Evolutionary conservation across 2,329 filamentous ascomycete genomes (phyloP).

Genomic region (Trichoderma guizhouense): DNA sequence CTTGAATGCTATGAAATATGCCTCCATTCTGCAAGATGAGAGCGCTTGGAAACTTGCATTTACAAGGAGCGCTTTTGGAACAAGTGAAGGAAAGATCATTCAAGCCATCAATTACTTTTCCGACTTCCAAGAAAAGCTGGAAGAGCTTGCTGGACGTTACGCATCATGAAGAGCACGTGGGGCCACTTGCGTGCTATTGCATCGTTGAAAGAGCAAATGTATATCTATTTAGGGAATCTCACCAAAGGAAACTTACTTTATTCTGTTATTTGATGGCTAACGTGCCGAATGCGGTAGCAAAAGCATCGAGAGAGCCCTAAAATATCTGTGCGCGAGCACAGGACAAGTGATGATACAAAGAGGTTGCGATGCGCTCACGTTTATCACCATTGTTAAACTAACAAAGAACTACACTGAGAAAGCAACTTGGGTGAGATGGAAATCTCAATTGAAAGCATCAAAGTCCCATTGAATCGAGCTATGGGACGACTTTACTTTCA

Average conservation of each 20-base stretch:
- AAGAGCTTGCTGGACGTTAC: conserved; percentile 37
- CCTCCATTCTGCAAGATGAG: conserved; percentile 29
- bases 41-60: conserved; percentile 46
- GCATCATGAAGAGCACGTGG: background rate
- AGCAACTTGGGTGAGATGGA: background rate
- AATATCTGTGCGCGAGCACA: background rate
- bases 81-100: conserved; percentile 49
- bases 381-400: background rate
- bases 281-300: background rate
- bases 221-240: background rate
- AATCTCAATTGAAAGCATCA: background rate
- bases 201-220: background rate
- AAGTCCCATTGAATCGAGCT: background rate
- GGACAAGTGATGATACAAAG: background rate
- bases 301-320: no score
- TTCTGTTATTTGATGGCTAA: background rate
- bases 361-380: background rate
- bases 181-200: background rate
- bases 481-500: background rate
- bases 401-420: background rate
- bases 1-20: background rate
- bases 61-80: conserved; percentile 43
- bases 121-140: conserved; percentile 52
- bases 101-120: conserved; percentile 58
- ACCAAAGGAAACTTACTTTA: background rate